A percentile compares a stretch with the other conserved stretches of the same genome.
Evolutionary conservation across 768 basidiomycete genomes (phyloP).

Genomic region (Suillus plorans): DNA sequence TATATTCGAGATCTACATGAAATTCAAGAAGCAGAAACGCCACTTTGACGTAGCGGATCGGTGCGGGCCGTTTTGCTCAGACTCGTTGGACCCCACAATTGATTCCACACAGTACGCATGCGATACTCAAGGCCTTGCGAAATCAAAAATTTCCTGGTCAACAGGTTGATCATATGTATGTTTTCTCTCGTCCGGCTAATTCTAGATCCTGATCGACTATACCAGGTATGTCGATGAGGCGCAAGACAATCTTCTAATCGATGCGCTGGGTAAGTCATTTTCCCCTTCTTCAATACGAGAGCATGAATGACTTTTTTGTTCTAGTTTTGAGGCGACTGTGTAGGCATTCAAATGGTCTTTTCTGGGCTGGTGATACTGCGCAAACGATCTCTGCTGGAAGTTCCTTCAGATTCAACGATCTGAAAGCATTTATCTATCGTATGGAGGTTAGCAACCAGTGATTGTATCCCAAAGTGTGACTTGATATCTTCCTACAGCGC

Average conservation of each 20-base stretch:
- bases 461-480: neutral
- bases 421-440: conserved; percentile 65
- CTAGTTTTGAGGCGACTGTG: conserved; percentile 65
- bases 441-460: conserved; percentile 46
- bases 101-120: conserved; percentile 45
- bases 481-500: conserved; percentile 14
- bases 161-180: conserved; percentile 57
- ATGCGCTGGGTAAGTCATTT: conserved; percentile 47
- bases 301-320: neutral
- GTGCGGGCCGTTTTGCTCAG: conserved; percentile 25
- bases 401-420: conserved; percentile 67
- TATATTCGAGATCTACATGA: conserved; percentile 54
- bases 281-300: neutral
- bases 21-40: conserved; percentile 38
- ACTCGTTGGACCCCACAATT: neutral
- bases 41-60: conserved; percentile 63
- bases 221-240: conserved; percentile 72
- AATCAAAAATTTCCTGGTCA: conserved; percentile 24
- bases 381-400: conserved; percentile 76
- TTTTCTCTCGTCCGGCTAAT: neutral
- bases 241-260: conserved; percentile 70
- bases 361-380: conserved; percentile 82
- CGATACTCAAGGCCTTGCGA: conserved; percentile 39
- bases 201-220: neutral
- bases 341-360: conserved; percentile 62